Base-by-base conservation (phyloP, 805 yeast genomes). In the Wickerhamomyces rabaulensis region DNA sequence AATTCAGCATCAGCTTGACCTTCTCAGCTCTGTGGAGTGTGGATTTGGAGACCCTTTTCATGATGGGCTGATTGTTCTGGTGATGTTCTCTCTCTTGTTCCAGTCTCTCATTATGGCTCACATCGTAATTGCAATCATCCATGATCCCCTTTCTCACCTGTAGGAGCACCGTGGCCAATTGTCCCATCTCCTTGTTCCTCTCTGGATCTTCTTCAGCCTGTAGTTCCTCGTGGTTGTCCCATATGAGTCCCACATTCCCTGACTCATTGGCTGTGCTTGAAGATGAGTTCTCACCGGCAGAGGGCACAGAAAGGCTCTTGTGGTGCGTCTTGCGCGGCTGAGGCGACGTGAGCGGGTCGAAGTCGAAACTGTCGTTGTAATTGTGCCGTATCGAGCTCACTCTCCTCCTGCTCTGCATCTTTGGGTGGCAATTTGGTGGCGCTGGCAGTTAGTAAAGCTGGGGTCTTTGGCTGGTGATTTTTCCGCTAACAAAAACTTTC, bases 1-100 rank as follows among this genome's bases (percentile, higher is more conserved):
- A 27, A 31, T 54, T 61, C 29, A 61, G 46, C 60, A 73, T 66
- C 12, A 70, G 57, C 46, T 73, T 71, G 16, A 78, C 80, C 46
- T 69, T 69, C 43, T 76, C 80, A 0, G 79, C 80, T 43, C 84
- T 56, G 21, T 67, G 62, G 12, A 69, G 52, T 0, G 79, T 68
- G 5, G 67, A 56, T 22, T 65, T 64, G 4, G 78, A 55, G 21
- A 50, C 54, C 36, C 47, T 58, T 21, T 37, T 40, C 36, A 17
- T 25, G 29, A 25, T 19, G 35, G 27, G 10, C 15, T 44, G 40
- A 27, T 39, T 29, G 12, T 33, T 33, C 10, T 33, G 36, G 19
- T 35, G 42, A 13, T 43, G 54, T 17, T 55, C 58, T 37, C 53
- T 50, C 36, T 59, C 63, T 1, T 50, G 42, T 25, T 52, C 61